Base-by-base conservation (phyloP, 768 basidiomycete genomes). In the Amanita phalloides region DNA sequence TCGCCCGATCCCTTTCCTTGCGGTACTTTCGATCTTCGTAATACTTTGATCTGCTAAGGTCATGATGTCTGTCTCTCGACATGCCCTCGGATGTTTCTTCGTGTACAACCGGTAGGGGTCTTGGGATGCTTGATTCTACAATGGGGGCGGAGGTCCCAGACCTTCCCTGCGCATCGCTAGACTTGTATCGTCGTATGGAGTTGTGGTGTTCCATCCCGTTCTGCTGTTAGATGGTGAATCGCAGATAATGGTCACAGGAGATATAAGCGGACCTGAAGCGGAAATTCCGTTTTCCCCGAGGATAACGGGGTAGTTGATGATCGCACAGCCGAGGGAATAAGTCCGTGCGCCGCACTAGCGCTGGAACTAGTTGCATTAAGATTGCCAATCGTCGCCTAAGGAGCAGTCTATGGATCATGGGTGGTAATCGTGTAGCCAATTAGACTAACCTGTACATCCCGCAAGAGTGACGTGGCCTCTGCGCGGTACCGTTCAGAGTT, bases 401-500 rank as follows among this genome's bases (percentile, higher is more conserved):
- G 33, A 43, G 32, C 17, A 42, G 33, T 21, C 21, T 7, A 8
- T 42, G 11, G 36, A 6, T n/a, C 9, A 14, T 21, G 14, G 6
- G 36, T 9, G 20, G 33, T 17, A 17, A 39, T 21, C 10, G 5
- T 5, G 14, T 21, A 25, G 4, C 7, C 13, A n/a, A 20, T 44
- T 44, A 51, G 21, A 44, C 36, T 36, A 48, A 44, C 49, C 49
- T 51, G 49, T 26, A 44, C 35, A 11, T 51, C 49, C 28, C 42
- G 49, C 11, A 51, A 30, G 13, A 51, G 49, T 7, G 32, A 21
- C 26, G 20, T 20, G 21, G 49, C 42, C 23, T 51, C 49, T 14
- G 39, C 20, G 26, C 49, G 49, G 33, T 43, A 36, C 49, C n/a
- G 33, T 11, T 51, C 49, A 20, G 21, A 21, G 38, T 21, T 44